Conservation (phyloP, 1,284 basidiomycete genomes). For the Afroboletus lepidellus region DNA sequence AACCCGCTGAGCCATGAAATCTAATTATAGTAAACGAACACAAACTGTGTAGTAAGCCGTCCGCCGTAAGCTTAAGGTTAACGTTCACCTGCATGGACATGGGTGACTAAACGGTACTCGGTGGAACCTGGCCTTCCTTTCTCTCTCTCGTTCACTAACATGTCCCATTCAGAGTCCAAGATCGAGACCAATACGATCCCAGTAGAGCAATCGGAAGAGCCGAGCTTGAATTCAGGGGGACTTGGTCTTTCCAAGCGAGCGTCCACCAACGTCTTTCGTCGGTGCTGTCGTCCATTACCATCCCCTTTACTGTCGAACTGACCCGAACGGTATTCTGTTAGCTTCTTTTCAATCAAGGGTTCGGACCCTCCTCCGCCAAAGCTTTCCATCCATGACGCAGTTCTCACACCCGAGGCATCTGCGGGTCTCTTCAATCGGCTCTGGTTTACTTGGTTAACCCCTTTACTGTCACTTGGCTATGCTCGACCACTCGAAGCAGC, state of each 20-base stretch:
- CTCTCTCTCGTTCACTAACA: background rate
- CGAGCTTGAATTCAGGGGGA: background rate
- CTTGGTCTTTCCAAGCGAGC: background rate
- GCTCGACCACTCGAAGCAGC: conserved; percentile 76
- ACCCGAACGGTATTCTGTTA: conserved; percentile 9
- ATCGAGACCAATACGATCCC: background rate
- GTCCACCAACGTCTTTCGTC: background rate
- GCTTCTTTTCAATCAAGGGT: conserved; percentile 17
- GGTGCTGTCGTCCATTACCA: conserved; percentile 3
- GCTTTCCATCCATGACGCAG: conserved; percentile 45
- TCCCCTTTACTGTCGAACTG: background rate
- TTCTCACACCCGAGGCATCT: conserved; percentile 46
- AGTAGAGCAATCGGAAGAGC: background rate
- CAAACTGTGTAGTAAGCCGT: background rate
- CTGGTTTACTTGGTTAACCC: conserved; percentile 71
- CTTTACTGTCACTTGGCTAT: conserved; percentile 66
- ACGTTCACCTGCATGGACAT: background rate
- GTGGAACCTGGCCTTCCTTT: background rate
- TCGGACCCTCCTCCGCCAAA: conserved; percentile 40
- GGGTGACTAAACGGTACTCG: too few species aligned
- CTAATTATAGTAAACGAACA: background rate
- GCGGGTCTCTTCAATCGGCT: conserved; percentile 43
- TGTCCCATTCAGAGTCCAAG: conserved; percentile 10
- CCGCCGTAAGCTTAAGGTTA: background rate
- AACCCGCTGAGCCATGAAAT: background rate